These are phyloP conservation scores for Saccharum officinarum DNA, from an alignment of 176 grass and related monocot genomes.

Conservation along the genomic window DNA sequence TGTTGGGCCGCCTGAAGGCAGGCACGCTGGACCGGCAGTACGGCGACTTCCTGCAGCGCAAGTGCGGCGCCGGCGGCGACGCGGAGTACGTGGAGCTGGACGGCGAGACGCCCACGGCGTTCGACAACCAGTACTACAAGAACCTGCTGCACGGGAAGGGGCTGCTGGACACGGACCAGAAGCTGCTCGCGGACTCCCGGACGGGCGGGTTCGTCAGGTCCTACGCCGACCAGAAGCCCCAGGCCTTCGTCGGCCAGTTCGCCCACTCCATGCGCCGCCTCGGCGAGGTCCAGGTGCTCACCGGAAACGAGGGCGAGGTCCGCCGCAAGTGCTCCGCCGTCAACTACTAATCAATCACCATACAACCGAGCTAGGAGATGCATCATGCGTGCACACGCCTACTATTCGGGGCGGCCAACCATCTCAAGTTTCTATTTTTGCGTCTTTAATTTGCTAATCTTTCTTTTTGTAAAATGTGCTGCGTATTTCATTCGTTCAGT, in stretches of 20 bases:
- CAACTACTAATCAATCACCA: conserved; percentile 12
- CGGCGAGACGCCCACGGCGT: conserved; percentile 59
- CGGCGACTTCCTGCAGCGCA: conserved; percentile 60
- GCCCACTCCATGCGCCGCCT: conserved; percentile 63
- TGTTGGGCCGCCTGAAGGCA: conserved; percentile 26
- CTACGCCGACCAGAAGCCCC: conserved; percentile 11
- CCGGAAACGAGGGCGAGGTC: conserved; percentile 67
- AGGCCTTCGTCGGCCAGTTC: conserved; percentile 57
- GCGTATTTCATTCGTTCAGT: too few species aligned
- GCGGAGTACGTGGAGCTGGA: conserved; percentile 58
- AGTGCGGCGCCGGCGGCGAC: conserved; percentile 48
- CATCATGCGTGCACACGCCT: background rate
- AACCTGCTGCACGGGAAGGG: conserved; percentile 66
- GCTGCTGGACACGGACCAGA: conserved; percentile 60
- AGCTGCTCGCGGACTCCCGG: conserved; percentile 61
- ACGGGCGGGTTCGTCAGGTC: conserved; percentile 35
- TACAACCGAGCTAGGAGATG: background rate
- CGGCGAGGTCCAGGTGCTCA: conserved; percentile 65
- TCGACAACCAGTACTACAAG: conserved; percentile 66
- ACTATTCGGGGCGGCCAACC: background rate
- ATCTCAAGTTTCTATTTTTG: background rate
- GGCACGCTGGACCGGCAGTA: conserved; percentile 36
- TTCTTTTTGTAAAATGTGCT: background rate
- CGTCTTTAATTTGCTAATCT: background rate
- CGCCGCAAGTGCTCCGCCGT: conserved; percentile 69